Evolutionary conservation across 164 flowering plant genomes (phyloP), one percentile per base, ranked within the genome.

Genomic region (Akebia trifoliata): DNA sequence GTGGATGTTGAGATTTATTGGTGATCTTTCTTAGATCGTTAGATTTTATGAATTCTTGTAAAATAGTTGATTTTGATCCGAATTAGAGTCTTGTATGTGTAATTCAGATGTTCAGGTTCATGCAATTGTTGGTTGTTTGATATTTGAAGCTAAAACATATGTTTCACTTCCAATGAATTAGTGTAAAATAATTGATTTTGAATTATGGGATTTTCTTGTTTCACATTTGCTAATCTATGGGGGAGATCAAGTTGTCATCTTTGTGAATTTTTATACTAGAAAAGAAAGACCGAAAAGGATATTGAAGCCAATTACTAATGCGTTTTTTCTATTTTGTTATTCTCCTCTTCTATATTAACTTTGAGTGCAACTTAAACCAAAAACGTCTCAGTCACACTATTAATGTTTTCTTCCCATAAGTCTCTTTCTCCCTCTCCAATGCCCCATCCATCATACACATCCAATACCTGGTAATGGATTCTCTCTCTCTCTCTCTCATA

Each of bases 141-240:
- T 5, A 28, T 30, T 51, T 18, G 55, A 12, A 32, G 38, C 55
- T 51, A n/a, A n/a, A n/a, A n/a, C n/a, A n/a, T n/a, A n/a, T n/a
- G n/a, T n/a, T n/a, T n/a, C n/a, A 11, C 17, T 39, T 39, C n/a
- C 43, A 3, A 14, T 12, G 43, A 20, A 3, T 39, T 39, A 14
- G 20, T 39, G 43, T 39, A 5, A 14, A 5, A 15, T 17, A 39
- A 15, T 1, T 39, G 20, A 39, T 5, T 39, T 39, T 39, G 18
- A 5, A 5, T 39, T 39, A 39, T 39, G 3, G n/a, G 43, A 39
- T 15, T 39, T 15, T 14, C 20, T 39, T 39, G 1, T 8, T 38
- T 38, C n/a, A 0, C 3, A 12, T 38, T 38, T 38, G 18, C 17
- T 15, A 39, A 20, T n/a, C 17, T 4, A 12, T 39, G 14, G 15